Conservation (phyloP, 768 basidiomycete genomes). For the Leccinum olivaceopallidum region DNA sequence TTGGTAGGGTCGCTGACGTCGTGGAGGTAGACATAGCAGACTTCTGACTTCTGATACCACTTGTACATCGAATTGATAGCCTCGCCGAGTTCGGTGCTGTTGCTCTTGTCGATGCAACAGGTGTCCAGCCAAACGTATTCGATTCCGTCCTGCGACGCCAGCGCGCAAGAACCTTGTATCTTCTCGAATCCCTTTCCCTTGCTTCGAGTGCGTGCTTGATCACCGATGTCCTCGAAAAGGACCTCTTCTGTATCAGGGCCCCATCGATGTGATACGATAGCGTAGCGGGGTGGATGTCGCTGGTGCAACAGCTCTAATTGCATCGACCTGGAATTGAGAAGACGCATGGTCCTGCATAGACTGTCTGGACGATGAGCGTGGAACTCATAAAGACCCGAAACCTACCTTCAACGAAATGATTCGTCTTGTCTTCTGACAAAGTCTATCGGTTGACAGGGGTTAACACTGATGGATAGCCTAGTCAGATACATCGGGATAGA, state of each 20-base stretch:
- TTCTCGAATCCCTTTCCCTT: constrained; percentile 26
- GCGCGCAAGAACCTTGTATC: constrained; percentile 21
- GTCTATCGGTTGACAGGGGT: neutral
- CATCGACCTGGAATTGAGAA: constrained; percentile 20
- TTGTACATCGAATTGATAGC: constrained; percentile 36
- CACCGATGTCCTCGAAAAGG: constrained; percentile 26
- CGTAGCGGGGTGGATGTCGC: constrained; percentile 10
- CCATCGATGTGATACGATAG: constrained; percentile 33
- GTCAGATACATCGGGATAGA: neutral
- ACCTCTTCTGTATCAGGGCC: constrained; percentile 23
- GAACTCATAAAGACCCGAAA: neutral
- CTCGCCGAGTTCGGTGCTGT: constrained; percentile 29
- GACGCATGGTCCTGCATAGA: constrained; percentile 21
- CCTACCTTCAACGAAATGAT: constrained; percentile 3
- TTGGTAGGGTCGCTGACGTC: constrained; percentile 21
- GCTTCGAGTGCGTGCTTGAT: constrained; percentile 3
- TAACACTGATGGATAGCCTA: neutral
- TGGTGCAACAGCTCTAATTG: constrained; percentile 18
- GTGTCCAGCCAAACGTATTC: constrained; percentile 36
- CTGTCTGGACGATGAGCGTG: neutral
- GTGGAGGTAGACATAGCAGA: constrained; percentile 32
- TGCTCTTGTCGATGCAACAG: constrained; percentile 33
- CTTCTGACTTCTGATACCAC: constrained; percentile 30
- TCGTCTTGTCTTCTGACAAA: neutral
- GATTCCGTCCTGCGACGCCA: constrained; percentile 17